Evolutionary conservation across 1,139 yeast genomes (phyloP).

Genomic region (Arxiozyma telluris): DNA sequence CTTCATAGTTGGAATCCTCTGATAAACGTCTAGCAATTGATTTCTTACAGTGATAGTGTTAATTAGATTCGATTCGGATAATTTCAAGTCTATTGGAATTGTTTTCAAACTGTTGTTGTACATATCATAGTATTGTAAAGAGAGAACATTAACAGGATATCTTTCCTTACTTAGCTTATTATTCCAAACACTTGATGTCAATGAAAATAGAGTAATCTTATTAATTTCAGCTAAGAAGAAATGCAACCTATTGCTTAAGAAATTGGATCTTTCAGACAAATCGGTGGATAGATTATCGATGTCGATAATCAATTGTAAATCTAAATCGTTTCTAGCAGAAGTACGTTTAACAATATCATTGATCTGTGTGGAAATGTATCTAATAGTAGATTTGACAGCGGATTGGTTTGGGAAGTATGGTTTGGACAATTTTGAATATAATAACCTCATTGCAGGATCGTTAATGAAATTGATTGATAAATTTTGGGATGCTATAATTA

Average conservation of each 20-base stretch:
- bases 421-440: constrained; percentile 7
- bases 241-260: constrained; percentile 4
- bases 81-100: constrained; percentile 7
- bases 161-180: not conserved
- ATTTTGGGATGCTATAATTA: constrained; percentile 15
- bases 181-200: constrained; percentile 8
- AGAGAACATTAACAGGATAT: not conserved
- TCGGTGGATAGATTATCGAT: not conserved
- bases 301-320: constrained; percentile 10
- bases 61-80: not conserved
- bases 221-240: constrained; percentile 7
- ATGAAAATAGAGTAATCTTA: constrained; percentile 12
- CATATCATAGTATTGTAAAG: constrained; percentile 12
- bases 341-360: constrained; percentile 11
- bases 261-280: not conserved
- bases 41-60: constrained; percentile 5
- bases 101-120: constrained; percentile 4
- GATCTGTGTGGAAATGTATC: constrained; percentile 6
- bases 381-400: constrained; percentile 4
- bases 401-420: constrained; percentile 4
- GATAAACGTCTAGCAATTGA: constrained; percentile 7
- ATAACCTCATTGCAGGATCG: constrained; percentile 9
- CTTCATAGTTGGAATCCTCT: constrained; percentile 5
- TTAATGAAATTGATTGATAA: constrained; percentile 10
- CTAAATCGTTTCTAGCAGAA: constrained; percentile 8